phyloP scores from a whole-genome alignment of 495 filamentous ascomycete genomes.

The Beverwykella pulmonaria region DNA sequence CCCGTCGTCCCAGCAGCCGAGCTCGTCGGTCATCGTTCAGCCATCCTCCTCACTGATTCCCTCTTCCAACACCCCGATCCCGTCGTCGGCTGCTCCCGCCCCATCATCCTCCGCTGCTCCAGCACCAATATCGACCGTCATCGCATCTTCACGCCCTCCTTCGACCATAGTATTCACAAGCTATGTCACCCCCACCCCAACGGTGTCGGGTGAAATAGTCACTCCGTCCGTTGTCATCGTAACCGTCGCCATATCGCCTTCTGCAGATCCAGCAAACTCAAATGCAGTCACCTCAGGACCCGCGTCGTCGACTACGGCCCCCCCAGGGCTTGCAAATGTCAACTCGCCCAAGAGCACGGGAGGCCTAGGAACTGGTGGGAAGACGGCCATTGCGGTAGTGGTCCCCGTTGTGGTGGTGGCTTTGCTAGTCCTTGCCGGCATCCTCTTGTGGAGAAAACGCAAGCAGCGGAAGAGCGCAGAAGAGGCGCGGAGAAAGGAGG shows the following conservation, averaged over 20 bases:
- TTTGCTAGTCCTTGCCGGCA: constrained; percentile 69
- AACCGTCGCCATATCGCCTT: constrained; percentile 5
- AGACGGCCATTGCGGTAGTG: constrained; percentile 89
- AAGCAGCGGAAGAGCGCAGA: constrained; percentile 83
- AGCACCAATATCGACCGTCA: constrained; percentile 27
- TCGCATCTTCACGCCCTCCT: constrained; percentile 35
- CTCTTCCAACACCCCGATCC: constrained; percentile 1
- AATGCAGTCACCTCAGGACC: background rate
- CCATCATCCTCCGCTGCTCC: constrained; percentile 21
- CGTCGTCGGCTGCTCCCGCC: constrained; percentile 11
- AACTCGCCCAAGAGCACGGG: constrained; percentile 3
- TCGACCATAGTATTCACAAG: constrained; percentile 43
- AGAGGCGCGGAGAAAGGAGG: constrained; percentile 87
- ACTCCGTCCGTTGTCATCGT: constrained; percentile 29
- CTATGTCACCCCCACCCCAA: constrained; percentile 35
- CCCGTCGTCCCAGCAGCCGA: background rate
- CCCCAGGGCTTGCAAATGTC: constrained; percentile 2
- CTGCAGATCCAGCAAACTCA: background rate
- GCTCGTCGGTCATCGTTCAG: background rate
- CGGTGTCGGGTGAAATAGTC: constrained; percentile 25
- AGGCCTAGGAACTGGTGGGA: constrained; percentile 64
- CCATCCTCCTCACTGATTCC: background rate
- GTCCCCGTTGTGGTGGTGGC: constrained; percentile 90
- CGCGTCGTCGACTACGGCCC: background rate
- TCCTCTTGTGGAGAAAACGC: constrained; percentile 85